phyloP scores from a whole-genome alignment of 169 alveolate species.

The Toxoplasma gondii region DNA sequence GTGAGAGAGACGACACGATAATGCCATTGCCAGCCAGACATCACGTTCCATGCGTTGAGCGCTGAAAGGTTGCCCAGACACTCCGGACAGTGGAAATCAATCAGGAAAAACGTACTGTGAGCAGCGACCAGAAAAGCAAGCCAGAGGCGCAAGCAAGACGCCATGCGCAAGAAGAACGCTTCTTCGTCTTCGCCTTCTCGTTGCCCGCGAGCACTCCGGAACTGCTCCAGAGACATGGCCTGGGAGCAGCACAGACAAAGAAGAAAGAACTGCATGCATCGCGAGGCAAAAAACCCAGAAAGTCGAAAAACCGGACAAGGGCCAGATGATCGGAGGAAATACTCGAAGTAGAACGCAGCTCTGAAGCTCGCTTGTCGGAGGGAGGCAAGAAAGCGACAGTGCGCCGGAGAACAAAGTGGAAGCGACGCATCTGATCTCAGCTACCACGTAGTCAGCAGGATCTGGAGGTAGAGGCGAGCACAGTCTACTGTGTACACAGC shows the following conservation, averaged over 20 bases:
- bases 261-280: not conserved
- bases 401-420: no score
- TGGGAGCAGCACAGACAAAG: not conserved
- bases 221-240: conserved; percentile 34
- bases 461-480: no score
- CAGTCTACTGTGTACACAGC: no score
- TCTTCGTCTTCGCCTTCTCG: conserved; percentile 36
- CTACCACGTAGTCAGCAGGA: no score
- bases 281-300: not conserved
- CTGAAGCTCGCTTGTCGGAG: not conserved
- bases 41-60: no score
- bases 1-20: no score
- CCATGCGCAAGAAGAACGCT: conserved; percentile 11
- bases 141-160: conserved; percentile 28
- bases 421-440: no score
- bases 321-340: not conserved
- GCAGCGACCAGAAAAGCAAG: conserved; percentile 9
- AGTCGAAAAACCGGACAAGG: not conserved
- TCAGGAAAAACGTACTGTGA: not conserved
- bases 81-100: no score
- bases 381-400: not conserved
- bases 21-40: no score
- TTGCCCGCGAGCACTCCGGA: not conserved
- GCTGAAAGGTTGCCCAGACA: no score
- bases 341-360: not conserved